Evolutionary conservation across 257 asterid genomes (phyloP), one percentile per base, ranked within the genome.

Genomic region (Euphrasia confusa): DNA sequence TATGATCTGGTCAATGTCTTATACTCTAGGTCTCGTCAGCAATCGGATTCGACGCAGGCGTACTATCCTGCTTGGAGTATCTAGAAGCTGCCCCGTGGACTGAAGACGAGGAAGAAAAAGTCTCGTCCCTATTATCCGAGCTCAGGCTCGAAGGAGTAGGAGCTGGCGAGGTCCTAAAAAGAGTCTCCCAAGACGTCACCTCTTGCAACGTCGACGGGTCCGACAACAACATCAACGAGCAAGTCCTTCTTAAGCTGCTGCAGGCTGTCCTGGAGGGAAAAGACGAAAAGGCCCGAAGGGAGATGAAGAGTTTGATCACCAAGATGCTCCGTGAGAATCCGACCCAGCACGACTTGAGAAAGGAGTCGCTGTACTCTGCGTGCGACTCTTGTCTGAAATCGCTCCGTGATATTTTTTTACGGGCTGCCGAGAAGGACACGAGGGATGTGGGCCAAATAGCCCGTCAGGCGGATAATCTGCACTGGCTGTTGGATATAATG

Each of bases 81-180:
- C 81, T 92, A 67, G 99, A 92, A 79, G 97, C 97, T 37, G 95
- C 96, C 62, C 99, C 99, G 4, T 92, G 99, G 99, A 83, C 95
- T 3, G 97, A 92, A 76, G 96, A 92, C 12, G 99, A 92, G 64
- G 99, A 92, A 65, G 94, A 89, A 71, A 84, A 89, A 76, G 96
- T 89, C 32, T 86, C 99, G 55, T 79, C 96, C 7, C 75, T 92
- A 12, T 66, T 92, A 71, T 86, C 96, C 9, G 97, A 92, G 78
- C 86, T 92, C 56, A 82, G 78, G 8, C 95, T 92, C 7, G 94
- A 92, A 68, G 96, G 96, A 1, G 82, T 78, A 53, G 99, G 94
- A 70, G 94, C 95, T 1, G 79, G 84, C 45, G 97, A 89, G 67
- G 99, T 92, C 60, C 73, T 92, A 75, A 92, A 84, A 73, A 77